Conservation (phyloP, 108 stramenopile genomes). For the Nitzschia palea region DNA sequence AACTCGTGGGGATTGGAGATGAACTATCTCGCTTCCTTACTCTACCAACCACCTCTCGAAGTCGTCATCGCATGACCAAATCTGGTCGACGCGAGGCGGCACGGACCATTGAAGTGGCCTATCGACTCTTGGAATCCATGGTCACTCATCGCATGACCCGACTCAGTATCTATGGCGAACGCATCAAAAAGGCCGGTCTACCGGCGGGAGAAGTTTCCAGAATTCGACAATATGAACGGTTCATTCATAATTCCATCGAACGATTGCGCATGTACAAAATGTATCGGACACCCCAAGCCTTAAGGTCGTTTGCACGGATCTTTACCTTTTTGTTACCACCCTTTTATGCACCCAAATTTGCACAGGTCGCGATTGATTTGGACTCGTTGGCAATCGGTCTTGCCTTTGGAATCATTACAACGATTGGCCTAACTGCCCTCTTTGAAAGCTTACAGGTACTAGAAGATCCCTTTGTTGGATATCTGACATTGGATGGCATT, state of each 20-base stretch:
- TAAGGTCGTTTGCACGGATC: slow-evolving; percentile 52
- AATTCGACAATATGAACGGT: slow-evolving; percentile 59
- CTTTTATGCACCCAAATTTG: slow-evolving; percentile 57
- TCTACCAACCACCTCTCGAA: slow-evolving; percentile 47
- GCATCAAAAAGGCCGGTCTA: slow-evolving; percentile 46
- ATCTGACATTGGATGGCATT: slow-evolving; percentile 61
- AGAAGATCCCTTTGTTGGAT: slow-evolving; percentile 60
- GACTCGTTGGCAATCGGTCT: slow-evolving; percentile 41
- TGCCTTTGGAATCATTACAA: slow-evolving; percentile 45
- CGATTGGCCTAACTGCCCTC: slow-evolving; percentile 47
- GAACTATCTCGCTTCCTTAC: slow-evolving; percentile 53
- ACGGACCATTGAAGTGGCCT: slow-evolving; percentile 40
- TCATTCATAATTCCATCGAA: slow-evolving; percentile 40
- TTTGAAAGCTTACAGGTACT: slow-evolving; percentile 56
- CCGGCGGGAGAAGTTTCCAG: slow-evolving; percentile 44
- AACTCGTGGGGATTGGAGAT: slow-evolving; percentile 55
- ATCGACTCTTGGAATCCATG: slow-evolving; percentile 25
- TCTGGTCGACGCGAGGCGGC: slow-evolving; percentile 42
- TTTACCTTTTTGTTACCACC: slow-evolving; percentile 58
- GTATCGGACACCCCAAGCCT: slow-evolving; percentile 65
- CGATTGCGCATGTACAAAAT: slow-evolving; percentile 52
- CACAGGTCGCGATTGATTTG: slow-evolving; percentile 45
- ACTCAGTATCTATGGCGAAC: slow-evolving; percentile 37
- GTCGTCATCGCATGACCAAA: slow-evolving; percentile 46
- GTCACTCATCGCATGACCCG: slow-evolving; percentile 30